phyloP scores from a whole-genome alignment of 768 basidiomycete species.

The Lactarius hengduanensis region DNA sequence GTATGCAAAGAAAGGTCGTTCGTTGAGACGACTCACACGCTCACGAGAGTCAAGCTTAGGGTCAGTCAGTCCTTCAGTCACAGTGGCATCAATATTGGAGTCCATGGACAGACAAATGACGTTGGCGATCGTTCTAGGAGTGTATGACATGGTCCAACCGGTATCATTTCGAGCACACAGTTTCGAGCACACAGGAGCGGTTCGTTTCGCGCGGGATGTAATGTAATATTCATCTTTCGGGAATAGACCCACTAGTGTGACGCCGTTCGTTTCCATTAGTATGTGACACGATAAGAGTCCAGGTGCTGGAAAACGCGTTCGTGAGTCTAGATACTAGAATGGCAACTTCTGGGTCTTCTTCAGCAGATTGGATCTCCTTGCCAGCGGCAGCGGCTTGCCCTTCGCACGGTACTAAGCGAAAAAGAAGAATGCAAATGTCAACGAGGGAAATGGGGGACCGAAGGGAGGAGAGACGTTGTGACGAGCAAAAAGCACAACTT shows the following conservation, averaged over 20 bases:
- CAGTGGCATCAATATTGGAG: neutral
- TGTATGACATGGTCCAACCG: slow-evolving; percentile 1
- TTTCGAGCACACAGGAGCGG: slow-evolving; percentile 6
- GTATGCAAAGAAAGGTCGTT: slow-evolving; percentile 8
- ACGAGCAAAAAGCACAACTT: too few species aligned
- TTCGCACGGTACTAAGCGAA: slow-evolving; percentile 23
- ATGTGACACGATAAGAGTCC: slow-evolving; percentile 1
- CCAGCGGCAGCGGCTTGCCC: slow-evolving; percentile 27
- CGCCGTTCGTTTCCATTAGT: neutral
- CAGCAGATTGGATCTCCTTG: slow-evolving; percentile 16
- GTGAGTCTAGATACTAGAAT: slow-evolving; percentile 21
- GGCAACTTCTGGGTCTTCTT: slow-evolving; percentile 29
- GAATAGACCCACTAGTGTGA: neutral
- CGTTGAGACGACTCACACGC: slow-evolving; percentile 6
- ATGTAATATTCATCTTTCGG: slow-evolving; percentile 15
- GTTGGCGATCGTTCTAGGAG: slow-evolving; percentile 2
- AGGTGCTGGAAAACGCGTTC: slow-evolving; percentile 4
- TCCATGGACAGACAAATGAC: neutral
- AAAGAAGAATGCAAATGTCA: slow-evolving; percentile 7
- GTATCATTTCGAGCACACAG: slow-evolving; percentile 8
- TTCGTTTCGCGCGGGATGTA: slow-evolving; percentile 16
- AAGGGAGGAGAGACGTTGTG: too few species aligned
- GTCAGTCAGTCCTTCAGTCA: neutral
- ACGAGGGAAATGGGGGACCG: neutral
- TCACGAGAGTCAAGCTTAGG: slow-evolving; percentile 20